Evolutionary conservation across 1,284 basidiomycete species (phyloP).

Genomic region (Microbotryum lychnidis-dioicae): DNA sequence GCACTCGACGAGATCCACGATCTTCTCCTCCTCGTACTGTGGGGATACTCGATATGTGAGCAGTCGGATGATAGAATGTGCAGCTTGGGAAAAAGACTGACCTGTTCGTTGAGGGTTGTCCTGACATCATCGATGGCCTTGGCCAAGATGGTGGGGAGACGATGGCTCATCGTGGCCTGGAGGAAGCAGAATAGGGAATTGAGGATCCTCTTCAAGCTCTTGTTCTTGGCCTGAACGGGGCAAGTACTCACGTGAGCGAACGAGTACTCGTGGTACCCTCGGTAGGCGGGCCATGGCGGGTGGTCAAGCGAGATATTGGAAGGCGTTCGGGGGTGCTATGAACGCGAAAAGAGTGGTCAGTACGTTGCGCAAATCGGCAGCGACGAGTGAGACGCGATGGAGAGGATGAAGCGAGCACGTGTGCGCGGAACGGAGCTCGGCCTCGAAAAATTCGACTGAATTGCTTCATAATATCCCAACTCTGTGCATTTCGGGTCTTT

Average conservation of each 20-base stretch:
- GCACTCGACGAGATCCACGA: conserved; percentile 77
- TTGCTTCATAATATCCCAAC: neutral
- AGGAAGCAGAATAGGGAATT: neutral
- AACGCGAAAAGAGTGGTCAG: neutral
- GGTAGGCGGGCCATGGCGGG: conserved; percentile 80
- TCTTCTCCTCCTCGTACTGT: conserved; percentile 68
- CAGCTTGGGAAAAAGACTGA: conserved; percentile 1
- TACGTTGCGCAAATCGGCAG: neutral
- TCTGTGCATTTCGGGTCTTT: neutral
- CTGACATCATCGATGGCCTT: conserved; percentile 92
- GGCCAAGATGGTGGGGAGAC: conserved; percentile 48
- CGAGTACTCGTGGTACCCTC: conserved; percentile 88
- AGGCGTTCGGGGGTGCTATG: conserved; percentile 46
- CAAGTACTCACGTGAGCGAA: conserved; percentile 19
- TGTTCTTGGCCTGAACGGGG: neutral
- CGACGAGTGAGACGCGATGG: no score
- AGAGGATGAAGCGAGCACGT: neutral
- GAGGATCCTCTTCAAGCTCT: neutral
- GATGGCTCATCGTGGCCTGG: conserved; percentile 32
- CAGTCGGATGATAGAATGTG: neutral
- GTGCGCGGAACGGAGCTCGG: neutral
- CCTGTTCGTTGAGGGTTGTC: conserved; percentile 73
- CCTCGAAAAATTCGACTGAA: neutral
- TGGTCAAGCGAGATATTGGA: conserved; percentile 67
- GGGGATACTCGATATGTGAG: neutral